Evolutionary conservation across 108 stramenopile genomes (phyloP), one percentile per base, ranked within the genome.

Genomic region (Nitzschia putrida): DNA sequence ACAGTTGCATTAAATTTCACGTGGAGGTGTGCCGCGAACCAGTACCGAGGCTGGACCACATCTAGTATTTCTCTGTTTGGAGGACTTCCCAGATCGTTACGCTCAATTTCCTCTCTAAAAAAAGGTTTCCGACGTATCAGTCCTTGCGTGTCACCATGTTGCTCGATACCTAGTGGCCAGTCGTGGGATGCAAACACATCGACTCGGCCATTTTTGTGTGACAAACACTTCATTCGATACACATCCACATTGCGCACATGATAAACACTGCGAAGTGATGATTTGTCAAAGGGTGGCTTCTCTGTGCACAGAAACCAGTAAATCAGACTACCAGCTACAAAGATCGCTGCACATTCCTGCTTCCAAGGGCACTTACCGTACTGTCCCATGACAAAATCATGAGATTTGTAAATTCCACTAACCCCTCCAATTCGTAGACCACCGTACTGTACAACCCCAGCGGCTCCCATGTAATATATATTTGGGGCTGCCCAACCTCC

Each of bases 401-500:
- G 71, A 7, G 72, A 56, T 61, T 98, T 96, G 81, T 87, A 99
- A 39, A 99, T 99, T 5, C 99, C 98, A 57, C 93, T 91, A 10
- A 98, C 61, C 0, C 99, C 99, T 5, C 85, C 95, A 61, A 99
- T 98, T 7, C 99, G 88, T 10, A 99, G 49, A n/a, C 96, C 93
- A 23, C 85, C 68, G 53, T 95, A 83, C 20, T 40, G n/a, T 6
- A 99, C 82, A 8, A 95, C 88, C 0, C 97, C 97, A 1, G 96
- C 93, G 12, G 88, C 88, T 12, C 95, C 99, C 29, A 99, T 41
- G 72, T 96, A 99, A 78, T 97, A 99, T 29, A 99, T 98, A 50
- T 98, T 98, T 2, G 98, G 98, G 8, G 99, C 99, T 1, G 96
- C 95, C 95, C 96, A 99, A 5, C 99, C 99, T 9, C 99, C 99